These are phyloP conservation scores for Lipomyces mesembrius DNA, from an alignment of 805 yeast species.

Conservation along the genomic window DNA sequence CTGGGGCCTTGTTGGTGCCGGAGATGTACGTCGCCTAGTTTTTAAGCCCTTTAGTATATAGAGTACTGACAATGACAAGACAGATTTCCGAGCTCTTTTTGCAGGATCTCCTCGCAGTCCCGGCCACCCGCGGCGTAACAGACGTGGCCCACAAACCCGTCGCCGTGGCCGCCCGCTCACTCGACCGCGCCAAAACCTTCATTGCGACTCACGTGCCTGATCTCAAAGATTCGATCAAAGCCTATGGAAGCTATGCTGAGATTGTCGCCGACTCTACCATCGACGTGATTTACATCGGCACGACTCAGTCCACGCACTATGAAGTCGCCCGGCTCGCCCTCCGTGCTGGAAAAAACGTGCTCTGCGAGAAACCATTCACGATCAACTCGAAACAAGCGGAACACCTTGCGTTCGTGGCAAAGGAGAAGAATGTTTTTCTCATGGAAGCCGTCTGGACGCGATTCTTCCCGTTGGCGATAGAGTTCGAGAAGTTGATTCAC, in stretches of 20 bases:
- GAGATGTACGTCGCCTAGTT: no score
- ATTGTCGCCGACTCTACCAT: slow-evolving; percentile 50
- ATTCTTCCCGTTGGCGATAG: slow-evolving; percentile 50
- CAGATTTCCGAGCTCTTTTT: slow-evolving; percentile 33
- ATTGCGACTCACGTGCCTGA: slow-evolving; percentile 39
- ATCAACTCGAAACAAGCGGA: slow-evolving; percentile 53
- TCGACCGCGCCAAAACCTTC: slow-evolving; percentile 40
- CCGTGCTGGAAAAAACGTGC: slow-evolving; percentile 53
- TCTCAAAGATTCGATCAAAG: slow-evolving; percentile 31
- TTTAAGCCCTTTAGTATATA: no score
- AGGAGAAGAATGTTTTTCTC: slow-evolving; percentile 51
- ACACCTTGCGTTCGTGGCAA: slow-evolving; percentile 53
- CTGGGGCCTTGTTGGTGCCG: no score
- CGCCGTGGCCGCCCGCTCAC: slow-evolving; percentile 42
- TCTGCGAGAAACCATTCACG: slow-evolving; percentile 60
- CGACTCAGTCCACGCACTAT: slow-evolving; percentile 46
- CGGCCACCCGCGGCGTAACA: slow-evolving; percentile 37
- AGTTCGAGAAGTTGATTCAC: slow-evolving; percentile 46
- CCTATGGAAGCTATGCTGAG: slow-evolving; percentile 48
- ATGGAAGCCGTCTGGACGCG: slow-evolving; percentile 66
- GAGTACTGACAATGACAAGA: no score
- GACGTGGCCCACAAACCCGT: slow-evolving; percentile 42
- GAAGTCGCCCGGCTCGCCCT: slow-evolving; percentile 52
- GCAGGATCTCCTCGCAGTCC: slow-evolving; percentile 26
- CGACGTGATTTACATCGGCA: slow-evolving; percentile 50